A percentile compares a stretch with the other conserved stretches of the same genome.
Evolutionary conservation across 257 asterid genomes (phyloP).

Genomic region (Solanum lycopersicoides): DNA sequence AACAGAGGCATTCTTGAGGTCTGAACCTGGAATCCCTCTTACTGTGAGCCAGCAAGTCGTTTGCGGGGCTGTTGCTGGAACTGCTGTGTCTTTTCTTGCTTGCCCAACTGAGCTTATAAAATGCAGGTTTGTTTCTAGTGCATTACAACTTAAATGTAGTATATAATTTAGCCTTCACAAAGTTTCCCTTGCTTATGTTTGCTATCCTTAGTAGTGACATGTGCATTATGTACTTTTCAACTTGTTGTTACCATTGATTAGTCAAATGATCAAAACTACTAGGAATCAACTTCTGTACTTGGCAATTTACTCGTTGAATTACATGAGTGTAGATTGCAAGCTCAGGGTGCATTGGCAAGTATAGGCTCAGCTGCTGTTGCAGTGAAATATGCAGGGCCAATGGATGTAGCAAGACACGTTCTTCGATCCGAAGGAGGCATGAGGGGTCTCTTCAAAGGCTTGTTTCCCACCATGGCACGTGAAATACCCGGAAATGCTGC

Average conservation of each 20-base stretch:
- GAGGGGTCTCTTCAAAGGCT: slow-evolving; percentile 67
- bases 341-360: slow-evolving; percentile 56
- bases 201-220: neutral
- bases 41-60: slow-evolving; percentile 62
- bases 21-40: slow-evolving; percentile 66
- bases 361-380: slow-evolving; percentile 28
- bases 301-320: neutral
- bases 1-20: slow-evolving; percentile 63
- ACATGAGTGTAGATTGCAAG: slow-evolving; percentile 55
- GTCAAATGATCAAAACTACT: neutral
- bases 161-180: neutral
- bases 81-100: slow-evolving; percentile 74
- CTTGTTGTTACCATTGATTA: neutral
- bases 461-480: slow-evolving; percentile 67
- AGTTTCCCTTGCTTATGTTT: neutral
- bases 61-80: slow-evolving; percentile 90
- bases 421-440: slow-evolving; percentile 55
- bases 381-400: slow-evolving; percentile 61
- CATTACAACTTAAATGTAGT: neutral
- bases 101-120: slow-evolving; percentile 90
- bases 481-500: slow-evolving; percentile 84
- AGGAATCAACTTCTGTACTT: neutral
- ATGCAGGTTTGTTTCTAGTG: slow-evolving; percentile 53
- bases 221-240: neutral
- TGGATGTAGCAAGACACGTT: slow-evolving; percentile 79